Percentiles rank a stretch among this genome's conserved stretches.
Conservation (phyloP, 2,329 filamentous ascomycete genomes). For the Aspergillus ochraceus region DNA sequence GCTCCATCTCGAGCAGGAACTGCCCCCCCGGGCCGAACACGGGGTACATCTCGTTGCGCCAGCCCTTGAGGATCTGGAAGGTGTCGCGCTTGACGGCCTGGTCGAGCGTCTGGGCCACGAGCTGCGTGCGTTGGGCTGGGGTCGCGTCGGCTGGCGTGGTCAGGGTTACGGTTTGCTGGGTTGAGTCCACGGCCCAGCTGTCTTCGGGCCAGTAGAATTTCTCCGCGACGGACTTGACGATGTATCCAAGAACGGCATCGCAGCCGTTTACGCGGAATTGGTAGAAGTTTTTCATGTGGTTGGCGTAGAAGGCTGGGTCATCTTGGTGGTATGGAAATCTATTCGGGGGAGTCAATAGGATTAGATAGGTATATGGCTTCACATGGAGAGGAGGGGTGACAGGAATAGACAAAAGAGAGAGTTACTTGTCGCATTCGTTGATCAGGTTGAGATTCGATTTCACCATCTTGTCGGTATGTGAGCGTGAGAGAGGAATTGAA, state of each 20-base stretch:
- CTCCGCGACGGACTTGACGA: slow-evolving; percentile 50
- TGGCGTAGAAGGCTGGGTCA: slow-evolving; percentile 57
- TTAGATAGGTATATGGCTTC: slow-evolving; percentile 9
- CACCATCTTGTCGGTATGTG: slow-evolving; percentile 23
- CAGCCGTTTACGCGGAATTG: slow-evolving; percentile 67
- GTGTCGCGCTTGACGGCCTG: slow-evolving; percentile 69
- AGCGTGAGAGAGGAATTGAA: not conserved
- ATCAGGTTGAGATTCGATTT: slow-evolving; percentile 56
- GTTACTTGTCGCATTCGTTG: slow-evolving; percentile 57
- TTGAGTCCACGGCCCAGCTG: slow-evolving; percentile 60
- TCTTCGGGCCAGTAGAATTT: slow-evolving; percentile 53
- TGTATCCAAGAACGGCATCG: slow-evolving; percentile 62
- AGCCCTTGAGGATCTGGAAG: slow-evolving; percentile 74
- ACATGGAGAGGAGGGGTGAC: not conserved
- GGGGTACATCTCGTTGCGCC: slow-evolving; percentile 79
- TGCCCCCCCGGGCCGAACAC: slow-evolving; percentile 64
- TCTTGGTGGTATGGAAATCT: slow-evolving; percentile 77
- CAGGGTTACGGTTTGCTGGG: slow-evolving; percentile 63
- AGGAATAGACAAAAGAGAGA: not conserved
- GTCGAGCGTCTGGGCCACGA: slow-evolving; percentile 58
- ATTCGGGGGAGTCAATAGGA: not conserved
- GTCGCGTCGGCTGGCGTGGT: slow-evolving; percentile 55
- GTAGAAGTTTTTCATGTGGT: slow-evolving; percentile 57
- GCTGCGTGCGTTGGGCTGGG: slow-evolving; percentile 62
- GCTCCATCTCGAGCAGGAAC: slow-evolving; percentile 71